Conservation (phyloP, 2,329 filamentous ascomycete genomes). For the Microdochium nivale region DNA sequence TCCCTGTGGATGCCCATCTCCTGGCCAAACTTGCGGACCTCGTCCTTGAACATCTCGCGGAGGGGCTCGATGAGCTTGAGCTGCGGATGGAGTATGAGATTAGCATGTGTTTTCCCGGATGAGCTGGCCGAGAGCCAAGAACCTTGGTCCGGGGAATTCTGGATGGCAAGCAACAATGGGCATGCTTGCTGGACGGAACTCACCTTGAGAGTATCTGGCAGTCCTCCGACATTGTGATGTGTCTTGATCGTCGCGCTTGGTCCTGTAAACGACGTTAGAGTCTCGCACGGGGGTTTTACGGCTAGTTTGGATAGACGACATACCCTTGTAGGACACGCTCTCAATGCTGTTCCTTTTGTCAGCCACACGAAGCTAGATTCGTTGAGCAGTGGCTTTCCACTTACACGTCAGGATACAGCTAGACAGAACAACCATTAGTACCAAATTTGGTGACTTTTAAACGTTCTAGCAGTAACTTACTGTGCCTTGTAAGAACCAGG, state of each 20-base stretch:
- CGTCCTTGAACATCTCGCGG: constrained; percentile 75
- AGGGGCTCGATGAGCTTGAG: constrained; percentile 73
- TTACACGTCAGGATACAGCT: constrained; percentile 42
- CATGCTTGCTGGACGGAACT: not conserved
- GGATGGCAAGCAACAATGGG: constrained; percentile 7
- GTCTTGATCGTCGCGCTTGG: constrained; percentile 43
- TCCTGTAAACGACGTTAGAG: constrained; percentile 12
- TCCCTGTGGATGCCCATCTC: constrained; percentile 63
- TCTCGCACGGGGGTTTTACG: not conserved
- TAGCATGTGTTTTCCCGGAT: too few relatives aligned
- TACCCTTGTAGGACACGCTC: not conserved
- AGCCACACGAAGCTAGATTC: not conserved
- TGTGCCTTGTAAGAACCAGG: constrained; percentile 83
- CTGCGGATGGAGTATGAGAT: constrained; percentile 25
- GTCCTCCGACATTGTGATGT: constrained; percentile 36
- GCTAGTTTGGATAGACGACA: not conserved
- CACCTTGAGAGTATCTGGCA: constrained; percentile 19
- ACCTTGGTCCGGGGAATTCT: too few relatives aligned
- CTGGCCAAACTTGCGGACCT: constrained; percentile 62
- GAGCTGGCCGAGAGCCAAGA: too few relatives aligned
- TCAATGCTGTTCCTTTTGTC: not conserved
- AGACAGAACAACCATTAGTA: not conserved
- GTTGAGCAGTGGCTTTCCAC: not conserved
- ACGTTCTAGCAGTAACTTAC: constrained; percentile 53
- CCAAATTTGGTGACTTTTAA: not conserved